Evolutionary conservation across 768 basidiomycete species (phyloP), one percentile per base, ranked within the genome.

Genomic region (Gautieria morchelliformis): DNA sequence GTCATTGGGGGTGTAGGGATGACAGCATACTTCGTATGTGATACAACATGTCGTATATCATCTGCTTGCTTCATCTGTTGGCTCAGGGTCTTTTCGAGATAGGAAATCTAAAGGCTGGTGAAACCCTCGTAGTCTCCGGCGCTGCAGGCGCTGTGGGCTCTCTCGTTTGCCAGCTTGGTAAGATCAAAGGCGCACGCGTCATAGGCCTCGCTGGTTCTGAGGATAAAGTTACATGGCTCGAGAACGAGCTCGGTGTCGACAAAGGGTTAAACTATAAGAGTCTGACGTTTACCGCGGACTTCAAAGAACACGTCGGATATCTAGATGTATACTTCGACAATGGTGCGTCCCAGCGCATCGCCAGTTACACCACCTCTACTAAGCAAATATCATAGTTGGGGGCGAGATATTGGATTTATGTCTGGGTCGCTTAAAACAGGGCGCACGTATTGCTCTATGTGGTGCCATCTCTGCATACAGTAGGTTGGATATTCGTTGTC

Each of bases 111-210:
- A 88, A 94, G 67, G 69, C 83, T 0, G 92, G 93, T 12, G 93
- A 97, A 59, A 89, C 80, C 0, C 79, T 95, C 50, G 78, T 97
- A 22, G 86, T 86, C 11, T 90, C 90, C 0, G 94, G 92, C 19
- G 94, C 94, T 2, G 94, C 95, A 9, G 94, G 93, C 10, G 84
- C 93, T 1, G 89, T 90, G 10, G 91, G 93, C n/a, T 79, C 83
- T 10, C 68, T 90, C 56, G 88, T 76, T 12, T 93, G 91, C 69
- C 92, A 93, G 62, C 75, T 93, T 19, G 92, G 87, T 47, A 91
- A 90, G 68, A 75, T 80, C 30, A 72, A 76, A 11, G 91, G 87
- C 57, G 89, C 88, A 49, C 85, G 79, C 56, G 93, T 97, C 47
- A 83, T 90, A 59, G 95, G 83, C 11, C 89, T 96, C 63, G 93